A percentile compares a stretch with the other conserved stretches of the same genome.
phyloP scores from a whole-genome alignment of 1,284 basidiomycete species.

The Bondarzewia mesenterica region DNA sequence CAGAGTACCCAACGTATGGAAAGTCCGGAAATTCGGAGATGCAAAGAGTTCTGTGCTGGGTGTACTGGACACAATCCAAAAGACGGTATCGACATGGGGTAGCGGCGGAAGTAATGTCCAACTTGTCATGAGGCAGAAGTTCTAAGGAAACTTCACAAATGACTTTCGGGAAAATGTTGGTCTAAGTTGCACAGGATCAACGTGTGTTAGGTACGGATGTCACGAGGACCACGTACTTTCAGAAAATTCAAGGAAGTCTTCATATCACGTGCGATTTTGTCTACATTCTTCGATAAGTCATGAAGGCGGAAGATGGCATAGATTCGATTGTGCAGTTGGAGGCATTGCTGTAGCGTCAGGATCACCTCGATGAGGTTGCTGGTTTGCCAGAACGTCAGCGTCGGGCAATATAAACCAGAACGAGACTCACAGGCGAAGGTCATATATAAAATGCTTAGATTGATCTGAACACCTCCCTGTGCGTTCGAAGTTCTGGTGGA shows the following conservation, averaged over 20 bases:
- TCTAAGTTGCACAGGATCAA: background rate
- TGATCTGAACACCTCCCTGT: background rate
- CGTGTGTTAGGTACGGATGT: background rate
- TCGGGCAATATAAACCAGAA: background rate
- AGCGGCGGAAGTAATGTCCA: background rate
- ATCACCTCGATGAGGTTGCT: background rate
- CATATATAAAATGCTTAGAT: background rate
- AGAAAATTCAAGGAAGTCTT: background rate
- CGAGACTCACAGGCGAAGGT: background rate
- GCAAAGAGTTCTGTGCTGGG: background rate
- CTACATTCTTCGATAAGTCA: background rate
- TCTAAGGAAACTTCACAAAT: background rate
- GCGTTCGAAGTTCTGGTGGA: background rate
- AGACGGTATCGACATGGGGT: background rate
- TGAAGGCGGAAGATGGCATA: background rate
- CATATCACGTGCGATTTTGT: background rate
- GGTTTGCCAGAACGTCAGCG: background rate
- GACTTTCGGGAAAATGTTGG: background rate
- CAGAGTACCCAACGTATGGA: slow-evolving; percentile 1
- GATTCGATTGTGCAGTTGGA: background rate
- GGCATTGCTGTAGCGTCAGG: background rate
- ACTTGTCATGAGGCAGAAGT: background rate
- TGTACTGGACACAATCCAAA: background rate
- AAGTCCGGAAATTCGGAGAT: background rate
- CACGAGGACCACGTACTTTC: background rate